Base-by-base conservation (phyloP, 371 early-diverging fungal species). In the Lichtheimia hyalospora region DNA sequence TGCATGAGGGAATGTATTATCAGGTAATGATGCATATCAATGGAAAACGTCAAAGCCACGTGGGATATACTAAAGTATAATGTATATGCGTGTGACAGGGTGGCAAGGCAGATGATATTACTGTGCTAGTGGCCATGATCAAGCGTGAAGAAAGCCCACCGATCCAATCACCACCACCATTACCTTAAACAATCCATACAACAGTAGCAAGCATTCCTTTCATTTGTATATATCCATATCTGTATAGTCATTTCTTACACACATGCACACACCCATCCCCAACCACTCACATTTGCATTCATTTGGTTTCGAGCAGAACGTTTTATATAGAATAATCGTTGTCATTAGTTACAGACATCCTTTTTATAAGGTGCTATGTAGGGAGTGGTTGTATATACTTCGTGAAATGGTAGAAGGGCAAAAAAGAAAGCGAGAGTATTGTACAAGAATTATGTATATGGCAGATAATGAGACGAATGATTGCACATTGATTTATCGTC, bases 71-170 rank as follows among this genome's bases (percentile, higher is more conserved):
- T 34, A 34, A 34, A 34, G 34, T 2, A 3, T 27, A 34, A 8
- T 34, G 34, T 34, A 0, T 10, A 8, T 34, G 44, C 15, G 44
- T 18, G n/a, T n/a, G 46, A 46, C 77, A 86, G 75, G 94, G 94
- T 41, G 92, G 92, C n/a, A 93, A 94, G 65, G 69, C 84, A 53
- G 94, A 94, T 62, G 94, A 94, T 69, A 88, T 91, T 52, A 90
- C 87, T 48, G 89, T 92, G 2, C 62, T 93, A 10, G 87, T 88
- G 1, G 92, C 88, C 20, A 77, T 91, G 27, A 78, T 93, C 21
- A 78, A 84, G 39, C 83, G 83, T 49, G 70, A 74, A 15, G 83
- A 84, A 53, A 72, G 75, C 43, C 69, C 81, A 20, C 82, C 67
- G 12, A 68, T 71, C 58, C 52, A 64, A 28, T 57, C 62, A 28